A percentile compares a stretch with the other conserved stretches of the same genome.
Evolutionary conservation across 1,139 yeast species (phyloP).

Genomic region (Suhomyces coccinellae): DNA sequence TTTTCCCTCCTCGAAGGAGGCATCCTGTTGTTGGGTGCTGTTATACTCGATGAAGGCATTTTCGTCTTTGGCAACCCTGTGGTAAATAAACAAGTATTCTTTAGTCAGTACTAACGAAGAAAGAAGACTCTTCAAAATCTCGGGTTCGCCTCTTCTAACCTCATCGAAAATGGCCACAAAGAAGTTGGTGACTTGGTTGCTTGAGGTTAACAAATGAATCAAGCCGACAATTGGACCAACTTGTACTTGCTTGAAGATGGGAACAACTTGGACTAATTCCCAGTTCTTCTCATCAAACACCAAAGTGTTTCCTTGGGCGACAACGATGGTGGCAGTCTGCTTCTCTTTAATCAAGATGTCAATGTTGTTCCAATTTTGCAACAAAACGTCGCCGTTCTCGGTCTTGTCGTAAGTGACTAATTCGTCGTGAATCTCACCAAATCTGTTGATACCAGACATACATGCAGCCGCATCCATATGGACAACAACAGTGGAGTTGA

Average conservation of each 20-base stretch:
- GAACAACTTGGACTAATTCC: conserved; percentile 25
- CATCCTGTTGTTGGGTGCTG: neutral
- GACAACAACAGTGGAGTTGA: conserved; percentile 33
- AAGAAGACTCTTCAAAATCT: conserved; percentile 19
- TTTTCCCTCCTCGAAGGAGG: conserved; percentile 4
- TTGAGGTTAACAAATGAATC: neutral
- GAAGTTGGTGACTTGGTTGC: neutral
- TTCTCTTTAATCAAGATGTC: conserved; percentile 60
- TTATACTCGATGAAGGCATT: conserved; percentile 5
- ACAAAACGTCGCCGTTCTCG: conserved; percentile 48
- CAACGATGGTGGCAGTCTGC: conserved; percentile 13
- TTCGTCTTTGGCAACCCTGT: conserved; percentile 22
- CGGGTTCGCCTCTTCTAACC: conserved; percentile 17
- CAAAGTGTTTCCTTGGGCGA: conserved; percentile 7
- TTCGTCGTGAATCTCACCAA: conserved; percentile 55
- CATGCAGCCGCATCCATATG: conserved; percentile 82
- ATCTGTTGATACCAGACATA: conserved; percentile 83
- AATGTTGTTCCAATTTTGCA: conserved; percentile 51
- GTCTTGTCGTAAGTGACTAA: conserved; percentile 70
- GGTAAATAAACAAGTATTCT: conserved; percentile 34
- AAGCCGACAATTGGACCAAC: conserved; percentile 4
- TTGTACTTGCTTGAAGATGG: conserved; percentile 21
- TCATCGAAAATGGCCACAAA: conserved; percentile 15
- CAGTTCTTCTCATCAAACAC: conserved; percentile 25
- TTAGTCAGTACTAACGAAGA: conserved; percentile 24